Evolutionary conservation across 1,139 yeast species (phyloP).

Genomic region (Suhomyces wounanorum): DNA sequence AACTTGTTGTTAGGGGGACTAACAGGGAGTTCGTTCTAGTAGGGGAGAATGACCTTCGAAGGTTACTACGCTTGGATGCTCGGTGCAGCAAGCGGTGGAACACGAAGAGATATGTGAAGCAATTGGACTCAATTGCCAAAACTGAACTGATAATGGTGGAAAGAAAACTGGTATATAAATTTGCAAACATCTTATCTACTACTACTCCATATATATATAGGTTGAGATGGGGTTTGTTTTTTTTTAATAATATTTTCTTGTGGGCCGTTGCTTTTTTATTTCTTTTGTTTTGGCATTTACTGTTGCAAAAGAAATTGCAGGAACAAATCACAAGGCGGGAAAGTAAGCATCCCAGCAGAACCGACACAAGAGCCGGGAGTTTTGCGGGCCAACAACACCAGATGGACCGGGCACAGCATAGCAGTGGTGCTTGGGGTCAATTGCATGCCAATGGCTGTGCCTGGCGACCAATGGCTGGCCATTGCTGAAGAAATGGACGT

Average conservation of each 20-base stretch:
- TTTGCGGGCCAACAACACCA: too few species aligned
- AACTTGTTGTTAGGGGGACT: background rate
- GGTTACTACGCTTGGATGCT: background rate
- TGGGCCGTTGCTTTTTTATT: constrained; percentile 13
- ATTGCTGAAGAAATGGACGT: background rate
- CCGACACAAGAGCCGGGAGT: too few species aligned
- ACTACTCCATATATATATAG: constrained; percentile 11
- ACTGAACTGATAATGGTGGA: background rate
- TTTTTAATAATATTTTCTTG: constrained; percentile 6
- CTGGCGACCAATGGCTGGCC: background rate
- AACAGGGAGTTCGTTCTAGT: background rate
- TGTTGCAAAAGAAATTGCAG: constrained; percentile 12
- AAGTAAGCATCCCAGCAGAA: constrained; percentile 2
- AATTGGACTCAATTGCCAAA: constrained; percentile 5
- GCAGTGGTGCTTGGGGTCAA: background rate
- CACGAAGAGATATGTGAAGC: background rate
- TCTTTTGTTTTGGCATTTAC: constrained; percentile 8
- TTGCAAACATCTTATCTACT: background rate
- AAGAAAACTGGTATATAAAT: background rate
- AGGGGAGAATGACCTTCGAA: background rate
- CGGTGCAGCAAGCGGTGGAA: background rate
- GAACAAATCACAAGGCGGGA: constrained; percentile 11
- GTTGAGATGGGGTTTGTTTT: constrained; percentile 10
- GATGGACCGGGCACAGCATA: background rate
- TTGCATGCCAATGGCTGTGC: background rate